A percentile compares a stretch with the other conserved stretches of the same genome.
Conservation (phyloP, 768 basidiomycete species). For the Thelephora ganbajun region DNA sequence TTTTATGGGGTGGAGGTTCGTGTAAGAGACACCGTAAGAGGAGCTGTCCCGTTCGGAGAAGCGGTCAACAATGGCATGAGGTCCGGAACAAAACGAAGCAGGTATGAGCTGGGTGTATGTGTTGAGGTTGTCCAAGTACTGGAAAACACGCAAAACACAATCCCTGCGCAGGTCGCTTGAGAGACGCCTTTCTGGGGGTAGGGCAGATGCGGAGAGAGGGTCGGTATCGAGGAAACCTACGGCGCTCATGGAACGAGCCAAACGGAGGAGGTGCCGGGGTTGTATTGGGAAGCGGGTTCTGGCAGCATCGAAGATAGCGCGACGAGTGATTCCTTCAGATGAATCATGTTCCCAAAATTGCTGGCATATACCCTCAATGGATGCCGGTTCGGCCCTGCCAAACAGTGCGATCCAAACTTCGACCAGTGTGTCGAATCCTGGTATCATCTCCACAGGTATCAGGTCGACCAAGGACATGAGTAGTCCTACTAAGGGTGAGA, state of each 20-base stretch:
- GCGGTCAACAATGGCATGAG: constrained; percentile 61
- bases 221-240: constrained; percentile 68
- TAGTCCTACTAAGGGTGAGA: constrained; percentile 37
- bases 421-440: constrained; percentile 55
- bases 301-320: constrained; percentile 73
- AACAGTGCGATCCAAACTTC: constrained; percentile 73
- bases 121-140: constrained; percentile 59
- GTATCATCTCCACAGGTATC: constrained; percentile 61
- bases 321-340: constrained; percentile 48
- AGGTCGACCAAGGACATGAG: constrained; percentile 63
- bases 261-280: constrained; percentile 48
- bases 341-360: constrained; percentile 81
- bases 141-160: constrained; percentile 58
- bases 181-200: constrained; percentile 23
- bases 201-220: constrained; percentile 40
- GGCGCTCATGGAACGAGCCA: constrained; percentile 68
- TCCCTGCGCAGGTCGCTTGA: constrained; percentile 36
- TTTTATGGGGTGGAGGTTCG: constrained; percentile 50
- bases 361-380: constrained; percentile 53
- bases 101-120: constrained; percentile 69
- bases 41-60: constrained; percentile 46
- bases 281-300: constrained; percentile 77
- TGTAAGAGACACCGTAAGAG: constrained; percentile 40
- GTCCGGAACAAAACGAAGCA: constrained; percentile 42
- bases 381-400: constrained; percentile 52